phyloP scores from a whole-genome alignment of 140 eudicot genomes.

The Stevia rebaudiana region DNA sequence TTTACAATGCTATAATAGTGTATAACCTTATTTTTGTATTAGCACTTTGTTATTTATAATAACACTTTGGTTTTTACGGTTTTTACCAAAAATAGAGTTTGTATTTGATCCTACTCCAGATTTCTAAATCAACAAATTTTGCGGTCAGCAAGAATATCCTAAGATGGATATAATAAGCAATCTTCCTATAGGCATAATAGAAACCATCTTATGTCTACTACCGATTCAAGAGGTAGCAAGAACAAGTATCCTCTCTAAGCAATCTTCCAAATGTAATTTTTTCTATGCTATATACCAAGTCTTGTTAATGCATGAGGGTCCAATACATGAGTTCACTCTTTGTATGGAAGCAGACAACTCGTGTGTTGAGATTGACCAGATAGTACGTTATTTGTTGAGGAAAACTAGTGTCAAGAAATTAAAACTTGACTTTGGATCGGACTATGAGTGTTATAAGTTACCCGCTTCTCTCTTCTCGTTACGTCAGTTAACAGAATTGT shows the following conservation, averaged over 20 bases:
- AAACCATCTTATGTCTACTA: slow-evolving; percentile 17
- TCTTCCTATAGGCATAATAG: not conserved
- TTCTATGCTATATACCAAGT: slow-evolving; percentile 5
- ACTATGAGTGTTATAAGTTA: no score
- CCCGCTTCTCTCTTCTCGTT: slow-evolving; percentile 16
- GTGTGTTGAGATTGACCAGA: slow-evolving; percentile 15
- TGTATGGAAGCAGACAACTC: not conserved
- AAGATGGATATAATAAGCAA: not conserved
- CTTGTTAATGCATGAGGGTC: slow-evolving; percentile 10
- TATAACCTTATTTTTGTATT: no score
- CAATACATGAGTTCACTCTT: slow-evolving; percentile 21
- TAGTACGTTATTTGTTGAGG: slow-evolving; percentile 1
- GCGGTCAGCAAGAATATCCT: no score
- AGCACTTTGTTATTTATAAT: no score
- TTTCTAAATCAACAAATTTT: no score
- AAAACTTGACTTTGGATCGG: not conserved
- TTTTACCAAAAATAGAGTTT: no score
- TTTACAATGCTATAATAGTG: no score
- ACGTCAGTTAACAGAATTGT: slow-evolving; percentile 19
- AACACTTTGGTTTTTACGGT: no score
- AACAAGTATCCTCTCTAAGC: slow-evolving; percentile 18
- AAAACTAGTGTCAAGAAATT: not conserved
- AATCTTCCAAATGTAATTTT: not conserved
- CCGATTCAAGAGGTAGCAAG: slow-evolving; percentile 23
- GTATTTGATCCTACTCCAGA: no score